Base-by-base conservation (phyloP, 2,329 filamentous ascomycete genomes). In the Fusarium lateritium region DNA sequence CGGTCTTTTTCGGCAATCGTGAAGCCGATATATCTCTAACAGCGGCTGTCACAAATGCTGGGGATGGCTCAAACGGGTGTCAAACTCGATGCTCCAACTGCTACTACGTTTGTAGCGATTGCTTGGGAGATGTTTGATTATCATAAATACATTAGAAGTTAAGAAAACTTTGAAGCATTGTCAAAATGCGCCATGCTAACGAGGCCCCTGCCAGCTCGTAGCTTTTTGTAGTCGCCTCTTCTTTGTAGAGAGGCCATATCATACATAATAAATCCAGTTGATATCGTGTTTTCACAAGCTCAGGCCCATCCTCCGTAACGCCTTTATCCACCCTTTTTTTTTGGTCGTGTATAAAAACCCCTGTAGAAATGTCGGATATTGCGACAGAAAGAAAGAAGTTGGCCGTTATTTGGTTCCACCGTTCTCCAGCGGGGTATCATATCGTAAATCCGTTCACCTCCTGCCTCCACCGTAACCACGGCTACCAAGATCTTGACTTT, bases 401-500 rank as follows among this genome's bases (percentile, higher is more conserved):
- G 31, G 24, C n/a, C 34, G 28, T 45, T 40, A 38, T 33, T 21
- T 26, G 42, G 39, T 26, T 36, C 19, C 24, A 19, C 19, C 47
- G 26, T n/a, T 55, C 9, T 39, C 42, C 17, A 26, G 34, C n/a
- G 5, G 28, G 45, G 40, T 50, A 49, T 65, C 39, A 11, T 65
- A 36, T 59, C 47, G 45, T 56, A 38, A 52, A 28, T 45, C 26
- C 33, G n/a, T 56, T 69, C 39, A 66, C 49, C 55, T 52, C 19
- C 49, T n/a, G n/a, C 45, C 46, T 15, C 24, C 44, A 5, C 49
- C 62, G 17, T 58, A 57, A n/a, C 68, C 65, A 43, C 60, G 56
- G 17, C 57, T 55, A 10, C 62, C 72, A 8, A 71, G 69, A 42
- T 75, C 76, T 56, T 77, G 75, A 52, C 64, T 77, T 45, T 78